A percentile compares a stretch with the other conserved stretches of the same genome.
Conservation (phyloP, 1,284 basidiomycete genomes). For the Peniophora sp. region DNA sequence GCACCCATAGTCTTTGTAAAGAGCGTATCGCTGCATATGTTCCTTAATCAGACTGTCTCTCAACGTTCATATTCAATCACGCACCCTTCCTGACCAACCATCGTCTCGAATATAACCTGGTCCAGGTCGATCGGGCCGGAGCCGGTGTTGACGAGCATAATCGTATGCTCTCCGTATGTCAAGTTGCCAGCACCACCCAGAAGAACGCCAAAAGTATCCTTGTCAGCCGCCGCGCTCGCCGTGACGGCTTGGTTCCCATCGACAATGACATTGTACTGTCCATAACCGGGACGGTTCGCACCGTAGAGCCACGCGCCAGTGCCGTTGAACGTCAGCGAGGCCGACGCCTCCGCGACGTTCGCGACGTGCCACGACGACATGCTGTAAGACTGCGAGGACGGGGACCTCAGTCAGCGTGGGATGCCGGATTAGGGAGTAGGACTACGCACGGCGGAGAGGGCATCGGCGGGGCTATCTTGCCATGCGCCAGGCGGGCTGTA, state of each 20-base stretch:
- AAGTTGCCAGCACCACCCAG: slow-evolving; percentile 35
- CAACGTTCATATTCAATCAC: slow-evolving; percentile 8
- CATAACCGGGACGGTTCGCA: slow-evolving; percentile 37
- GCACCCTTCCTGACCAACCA: slow-evolving; percentile 29
- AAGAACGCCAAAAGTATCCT: slow-evolving; percentile 26
- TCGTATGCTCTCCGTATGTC: slow-evolving; percentile 35
- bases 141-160: slow-evolving; percentile 34
- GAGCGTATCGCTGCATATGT: too few species aligned
- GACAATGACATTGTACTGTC: slow-evolving; percentile 35
- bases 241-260: slow-evolving; percentile 30
- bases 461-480: slow-evolving; percentile 16
- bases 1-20: slow-evolving; percentile 19
- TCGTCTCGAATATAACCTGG: slow-evolving; percentile 32
- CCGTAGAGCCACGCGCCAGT: slow-evolving; percentile 48
- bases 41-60: too few species aligned
- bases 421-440: neutral
- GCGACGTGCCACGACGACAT: slow-evolving; percentile 17
- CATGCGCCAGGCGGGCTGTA: slow-evolving; percentile 22
- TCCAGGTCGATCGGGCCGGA: slow-evolving; percentile 41
- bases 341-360: slow-evolving; percentile 16
- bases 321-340: slow-evolving; percentile 22
- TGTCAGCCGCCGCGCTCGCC: slow-evolving; percentile 26
- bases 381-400: slow-evolving; percentile 11
- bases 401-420: neutral
- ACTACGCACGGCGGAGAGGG: neutral